These are phyloP conservation scores for Psidium friedrichsthalianum DNA, from an alignment of 345 rosid genomes.

Conservation along the genomic window DNA sequence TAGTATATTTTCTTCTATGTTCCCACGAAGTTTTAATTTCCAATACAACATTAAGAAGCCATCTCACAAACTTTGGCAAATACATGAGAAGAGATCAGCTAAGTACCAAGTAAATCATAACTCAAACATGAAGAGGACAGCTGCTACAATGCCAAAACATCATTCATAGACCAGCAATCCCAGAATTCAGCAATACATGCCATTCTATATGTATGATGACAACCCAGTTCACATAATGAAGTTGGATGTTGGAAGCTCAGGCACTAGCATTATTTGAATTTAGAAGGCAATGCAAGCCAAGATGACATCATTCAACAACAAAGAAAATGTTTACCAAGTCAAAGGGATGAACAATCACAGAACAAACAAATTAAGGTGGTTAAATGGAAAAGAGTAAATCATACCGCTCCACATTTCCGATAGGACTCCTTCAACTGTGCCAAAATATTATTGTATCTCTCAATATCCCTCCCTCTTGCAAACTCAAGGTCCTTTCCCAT, in stretches of 20 bases:
- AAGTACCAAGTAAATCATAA: background rate
- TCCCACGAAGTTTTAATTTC: background rate
- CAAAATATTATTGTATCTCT: constrained; percentile 45
- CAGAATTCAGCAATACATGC: background rate
- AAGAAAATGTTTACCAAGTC: background rate
- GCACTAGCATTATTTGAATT: background rate
- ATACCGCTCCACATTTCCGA: constrained; percentile 52
- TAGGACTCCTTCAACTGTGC: constrained; percentile 59
- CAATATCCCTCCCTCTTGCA: constrained; percentile 63
- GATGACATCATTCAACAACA: background rate
- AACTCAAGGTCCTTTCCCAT: constrained; percentile 65
- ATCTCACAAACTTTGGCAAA: background rate
- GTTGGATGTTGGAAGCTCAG: background rate
- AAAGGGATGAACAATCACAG: background rate
- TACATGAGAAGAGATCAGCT: background rate
- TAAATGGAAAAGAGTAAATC: background rate
- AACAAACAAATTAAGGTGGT: background rate
- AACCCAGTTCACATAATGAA: background rate
- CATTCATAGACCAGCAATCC: background rate
- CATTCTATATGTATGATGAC: background rate
- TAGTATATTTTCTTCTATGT: background rate
- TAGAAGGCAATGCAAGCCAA: background rate
- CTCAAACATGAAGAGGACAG: background rate
- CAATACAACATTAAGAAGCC: background rate
- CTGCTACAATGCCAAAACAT: background rate